Evolutionary conservation across 208 protist genomes (phyloP), one percentile per base, ranked within the genome.

Genomic region (Herpetomonas samuelpessoai): DNA sequence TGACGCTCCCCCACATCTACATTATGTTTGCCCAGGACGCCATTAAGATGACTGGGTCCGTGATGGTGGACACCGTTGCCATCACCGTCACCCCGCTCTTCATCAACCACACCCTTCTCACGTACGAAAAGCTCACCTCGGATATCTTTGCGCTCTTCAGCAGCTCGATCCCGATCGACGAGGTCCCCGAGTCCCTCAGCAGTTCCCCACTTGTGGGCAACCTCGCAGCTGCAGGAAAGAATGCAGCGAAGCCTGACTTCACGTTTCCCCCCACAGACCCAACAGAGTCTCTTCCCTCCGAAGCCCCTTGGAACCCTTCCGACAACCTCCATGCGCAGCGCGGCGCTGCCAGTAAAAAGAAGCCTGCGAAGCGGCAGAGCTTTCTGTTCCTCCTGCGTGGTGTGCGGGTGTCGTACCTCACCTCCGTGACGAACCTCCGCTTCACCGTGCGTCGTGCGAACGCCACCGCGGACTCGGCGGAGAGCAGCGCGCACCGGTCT

Each of bases 381-480:
- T 83, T 95, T 70, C 55, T 91, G 25, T 85, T 92, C 53, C 56
- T 95, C 1, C 41, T 92, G 28, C 62, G 78, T 12, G 85, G 89
- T 14, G 64, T 89, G 41, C 76, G 79, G 9, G 58, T 89, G 9
- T 88, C 83, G 28, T 89, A 90, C 62, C 62, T 96, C 16, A 93
- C 90, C 1, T 82, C 79, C 45, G 80, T 93, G 73, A 86, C 82
- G 0, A 93, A 89, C 56, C 70, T 96, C 19, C 81, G 82, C 57
- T 81, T 93, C 45, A 88, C 90, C 3, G 50, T 90, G 14, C 53
- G 65, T 38, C 64, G 45, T 12, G 31, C 92, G 1, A 85, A 80
- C 55, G 84, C 77, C 2, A 79, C 67, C n/a, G 77, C 75, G 0
- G 77, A 92, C 28, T 68, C 70, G 3, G 55, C 57, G 1, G 65